Base-by-base conservation (phyloP, 345 rosid species). In the Turnera subulata region DNA sequence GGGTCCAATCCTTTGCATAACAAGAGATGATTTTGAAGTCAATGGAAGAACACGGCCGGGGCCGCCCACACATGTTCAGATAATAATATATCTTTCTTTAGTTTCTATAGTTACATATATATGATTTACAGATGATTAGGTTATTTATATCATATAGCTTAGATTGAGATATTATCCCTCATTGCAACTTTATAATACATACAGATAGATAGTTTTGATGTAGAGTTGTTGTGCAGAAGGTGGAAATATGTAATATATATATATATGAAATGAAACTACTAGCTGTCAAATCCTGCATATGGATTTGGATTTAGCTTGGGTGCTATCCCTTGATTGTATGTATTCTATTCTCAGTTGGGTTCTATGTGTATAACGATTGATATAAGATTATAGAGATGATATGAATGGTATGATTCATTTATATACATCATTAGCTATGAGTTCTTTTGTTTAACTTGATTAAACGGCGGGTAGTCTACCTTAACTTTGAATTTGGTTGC, bases 1-100 rank as follows among this genome's bases (percentile, higher is more conserved):
- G 83, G 86, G 22, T 64, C 81, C 9, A 81, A 81, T 58, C 86
- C 86, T 0, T 58, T 81, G 56, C 86, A 81, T 62, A 81, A 81
- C 68, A 76, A 35, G 70, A 49, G 75, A 46, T 47, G 72, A 52
- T 50, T 32, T 9, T 5, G n/a, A 42, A 42, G 16, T 42, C n/a
- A 11, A 11, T 37, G 40, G 13, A 37, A 13, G 2, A 13, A 37
- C 11, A 6, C 11, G 13, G 40, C 40, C 13, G 13, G 6, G 6
- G 11, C 1, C 40, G 11, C 8, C 40, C n/a, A 10, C 23, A 8
- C 8, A 11, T 33, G 45, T 20, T 35, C 58, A 54, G 58, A 38
- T 49, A 21, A 35, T 54, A 29, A 3, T 8, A 3, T 29, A 17
- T 14, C 1, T 16, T 22, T 39, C 4, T n/a, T 33, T 16, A 11